Base-by-base conservation (phyloP, 345 rosid species). In the Gossypium mustelinum region DNA sequence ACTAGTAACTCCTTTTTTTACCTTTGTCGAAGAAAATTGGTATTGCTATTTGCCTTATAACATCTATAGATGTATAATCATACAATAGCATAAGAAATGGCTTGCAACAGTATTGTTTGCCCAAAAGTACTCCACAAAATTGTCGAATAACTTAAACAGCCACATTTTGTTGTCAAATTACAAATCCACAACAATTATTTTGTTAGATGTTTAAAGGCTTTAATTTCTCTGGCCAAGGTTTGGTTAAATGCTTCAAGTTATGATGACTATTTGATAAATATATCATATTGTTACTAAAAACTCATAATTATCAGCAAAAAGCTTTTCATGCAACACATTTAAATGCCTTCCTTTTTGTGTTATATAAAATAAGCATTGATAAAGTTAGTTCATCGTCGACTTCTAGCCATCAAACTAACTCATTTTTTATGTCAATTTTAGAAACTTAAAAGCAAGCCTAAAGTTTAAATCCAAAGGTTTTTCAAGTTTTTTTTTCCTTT, bases 181-280 rank as follows among this genome's bases (percentile, higher is more conserved):
- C 5, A 34, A 34, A 34, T 34, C 41, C 41, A 34, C 41, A 34
- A 34, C 41, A 5, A 34, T 34, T 5, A 34, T 1, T 34, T 34
- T 34, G 0, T 34, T 34, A 34, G 41, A 34, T 34, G 41, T 4
- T 34, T 34, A 5, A 5, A 34, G 1, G 41, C 41, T 34, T 34
- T 5, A 34, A 34, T 34, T 34, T 34, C 41, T 34, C 41, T 5
- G 41, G 41, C 41, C 41, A 34, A 34, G 7, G 41, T 5, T 34
- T 34, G 41, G 41, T 34, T 43, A 61, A 61, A 61, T 14, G 44
- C 44, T 62, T 62, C 67, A 34, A 4, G 7, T 4, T 9, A 39
- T 39, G 48, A 64, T n/a, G 25, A 64, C 48, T 64, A 64, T n/a
- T 41, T 39, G 50, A 64, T 64, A 63, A 63, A 63, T n/a, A 39